Conservation (phyloP, 2,329 filamentous ascomycete species). For the Talaromyces pinophilus region DNA sequence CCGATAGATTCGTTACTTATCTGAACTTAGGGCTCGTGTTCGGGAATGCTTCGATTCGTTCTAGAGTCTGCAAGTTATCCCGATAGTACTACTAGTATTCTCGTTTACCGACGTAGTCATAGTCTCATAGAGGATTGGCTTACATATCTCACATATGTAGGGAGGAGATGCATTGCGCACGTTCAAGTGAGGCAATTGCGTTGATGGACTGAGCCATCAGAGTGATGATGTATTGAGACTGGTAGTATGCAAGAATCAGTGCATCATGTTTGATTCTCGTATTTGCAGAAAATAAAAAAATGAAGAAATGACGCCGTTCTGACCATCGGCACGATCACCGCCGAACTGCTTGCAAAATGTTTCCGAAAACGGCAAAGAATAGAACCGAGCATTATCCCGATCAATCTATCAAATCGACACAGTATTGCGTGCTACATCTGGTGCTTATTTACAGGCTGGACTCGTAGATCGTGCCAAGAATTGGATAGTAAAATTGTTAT, state of each 20-base stretch:
- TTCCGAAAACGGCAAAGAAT: constrained; percentile 8
- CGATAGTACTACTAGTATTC: not conserved
- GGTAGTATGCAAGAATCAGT: not conserved
- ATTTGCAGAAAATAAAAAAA: not conserved
- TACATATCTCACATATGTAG: no score
- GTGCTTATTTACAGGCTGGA: not conserved
- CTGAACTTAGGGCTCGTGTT: not conserved
- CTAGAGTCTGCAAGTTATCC: not conserved
- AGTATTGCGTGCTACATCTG: no score
- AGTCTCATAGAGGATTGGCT: not conserved
- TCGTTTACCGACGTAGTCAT: not conserved
- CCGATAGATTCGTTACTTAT: not conserved
- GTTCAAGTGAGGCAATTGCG: not conserved
- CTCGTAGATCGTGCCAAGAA: not conserved
- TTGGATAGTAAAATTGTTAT: not conserved
- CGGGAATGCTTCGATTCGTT: not conserved
- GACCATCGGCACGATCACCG: not conserved
- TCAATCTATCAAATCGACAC: not conserved
- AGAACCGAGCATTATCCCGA: not conserved
- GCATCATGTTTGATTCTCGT: not conserved
- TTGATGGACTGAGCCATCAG: no score
- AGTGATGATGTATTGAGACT: no score
- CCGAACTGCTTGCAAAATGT: not conserved
- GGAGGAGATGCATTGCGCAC: not conserved
- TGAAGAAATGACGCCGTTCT: not conserved